Base-by-base conservation (phyloP, 805 yeast species). In the Saccharomycopsis guyanensis region DNA sequence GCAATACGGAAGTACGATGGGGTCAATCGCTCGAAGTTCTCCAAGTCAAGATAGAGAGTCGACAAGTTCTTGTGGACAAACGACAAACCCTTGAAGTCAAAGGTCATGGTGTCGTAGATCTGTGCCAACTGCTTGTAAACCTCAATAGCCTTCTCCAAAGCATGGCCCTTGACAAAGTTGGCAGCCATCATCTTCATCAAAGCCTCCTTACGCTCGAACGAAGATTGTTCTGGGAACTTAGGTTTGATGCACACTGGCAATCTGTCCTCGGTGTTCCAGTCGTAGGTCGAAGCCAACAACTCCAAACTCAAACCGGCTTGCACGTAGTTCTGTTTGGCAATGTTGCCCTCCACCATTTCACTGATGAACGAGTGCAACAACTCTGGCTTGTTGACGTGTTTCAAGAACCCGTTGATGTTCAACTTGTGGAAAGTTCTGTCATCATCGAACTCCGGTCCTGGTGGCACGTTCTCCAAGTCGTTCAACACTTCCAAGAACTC, bases 271-370 rank as follows among this genome's bases (percentile, higher is more conserved):
- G 76, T 78, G 52, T 75, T 75, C 96, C 96, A 87, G 5, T 70
- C 66, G 60, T 79, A 84, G 2, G 91, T 82, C 19, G 80, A 71
- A 0, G 95, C 93, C 55, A 87, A 69, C 47, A 86, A 68, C 59
- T 83, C 88, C 56, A 86, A 70, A 55, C 88, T 76, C 52, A 87
- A 70, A 3, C 91, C 96, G 5, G 94, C 95, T 65, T 87, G 95
- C 27, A 82, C 80, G 57, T 61, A 76, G 58, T 86, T 86, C 20
- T 66, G 68, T 61, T 78, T 82, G 18, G 61, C 56, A 42, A 82
- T 49, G 56, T 83, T 80, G 51, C 72, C 75, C 53, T 80, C 81
- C 57, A 75, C 84, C 75, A 87, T 73, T 47, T 79, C 82, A 63
- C 80, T 76, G 53, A 87, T 76, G 59, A 85, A 82, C n/a, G 84